These are phyloP conservation scores for Alternaria triticina DNA, from an alignment of 2,329 filamentous ascomycete genomes.

Conservation along the genomic window DNA sequence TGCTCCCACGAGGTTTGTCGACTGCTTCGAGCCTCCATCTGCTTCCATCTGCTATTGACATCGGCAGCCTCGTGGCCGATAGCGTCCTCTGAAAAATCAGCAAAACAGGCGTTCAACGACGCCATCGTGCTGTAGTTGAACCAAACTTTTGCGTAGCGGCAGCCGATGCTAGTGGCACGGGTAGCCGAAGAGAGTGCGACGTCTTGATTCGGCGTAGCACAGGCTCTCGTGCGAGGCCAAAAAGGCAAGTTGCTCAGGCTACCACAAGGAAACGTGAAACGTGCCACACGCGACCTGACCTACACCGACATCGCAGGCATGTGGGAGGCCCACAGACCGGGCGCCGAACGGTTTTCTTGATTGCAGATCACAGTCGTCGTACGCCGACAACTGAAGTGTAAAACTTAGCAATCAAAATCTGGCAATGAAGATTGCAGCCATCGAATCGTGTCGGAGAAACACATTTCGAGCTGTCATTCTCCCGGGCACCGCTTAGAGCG, in stretches of 20 bases:
- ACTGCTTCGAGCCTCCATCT: background rate
- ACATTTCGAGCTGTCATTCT: slow-evolving; percentile 1
- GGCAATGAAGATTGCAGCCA: background rate
- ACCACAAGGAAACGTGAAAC: slow-evolving; percentile 1
- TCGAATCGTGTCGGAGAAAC: background rate
- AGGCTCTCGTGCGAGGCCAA: slow-evolving; percentile 2
- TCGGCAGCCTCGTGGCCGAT: background rate
- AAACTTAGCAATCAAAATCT: background rate
- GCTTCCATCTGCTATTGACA: background rate
- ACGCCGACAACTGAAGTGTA: background rate
- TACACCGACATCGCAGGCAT: background rate
- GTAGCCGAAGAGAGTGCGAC: slow-evolving; percentile 1
- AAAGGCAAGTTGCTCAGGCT: slow-evolving; percentile 8
- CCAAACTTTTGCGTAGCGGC: background rate
- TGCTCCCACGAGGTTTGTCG: background rate
- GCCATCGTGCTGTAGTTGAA: background rate
- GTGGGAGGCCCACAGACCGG: slow-evolving; percentile 1
- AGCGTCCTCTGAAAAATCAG: background rate
- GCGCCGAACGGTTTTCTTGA: slow-evolving; percentile 8
- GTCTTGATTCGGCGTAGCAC: slow-evolving; percentile 1
- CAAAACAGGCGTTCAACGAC: background rate
- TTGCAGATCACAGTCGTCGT: background rate
- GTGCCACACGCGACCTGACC: slow-evolving; percentile 12
- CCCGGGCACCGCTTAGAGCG: slow-evolving; percentile 4
- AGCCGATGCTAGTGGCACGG: background rate